Conservation (phyloP, 1,139 yeast genomes). For the Protomyces lactucae-debilis region DNA sequence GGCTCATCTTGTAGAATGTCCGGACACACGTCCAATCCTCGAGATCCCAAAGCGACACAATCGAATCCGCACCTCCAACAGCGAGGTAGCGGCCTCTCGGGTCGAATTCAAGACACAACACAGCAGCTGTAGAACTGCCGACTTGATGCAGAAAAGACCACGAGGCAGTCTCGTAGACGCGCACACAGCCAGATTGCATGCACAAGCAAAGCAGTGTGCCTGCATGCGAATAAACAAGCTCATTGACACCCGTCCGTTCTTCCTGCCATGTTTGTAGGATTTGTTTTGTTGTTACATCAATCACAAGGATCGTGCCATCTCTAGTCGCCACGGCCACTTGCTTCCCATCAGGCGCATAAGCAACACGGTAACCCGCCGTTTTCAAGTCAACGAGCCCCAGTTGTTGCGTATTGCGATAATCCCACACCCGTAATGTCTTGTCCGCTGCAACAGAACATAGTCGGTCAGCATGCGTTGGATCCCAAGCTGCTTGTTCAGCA, state of each 20-base stretch:
- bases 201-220: constrained; percentile 27
- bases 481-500: constrained; percentile 33
- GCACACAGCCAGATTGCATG: constrained; percentile 29
- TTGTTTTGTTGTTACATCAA: constrained; percentile 19
- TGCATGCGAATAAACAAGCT: constrained; percentile 28
- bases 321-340: constrained; percentile 17
- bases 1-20: constrained; percentile 43
- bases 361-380: constrained; percentile 16
- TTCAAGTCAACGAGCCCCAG: constrained; percentile 7
- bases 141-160: constrained; percentile 25
- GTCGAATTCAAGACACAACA: constrained; percentile 46
- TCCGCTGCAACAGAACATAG: constrained; percentile 32
- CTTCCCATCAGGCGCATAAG: constrained; percentile 26
- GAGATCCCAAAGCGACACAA: constrained; percentile 58
- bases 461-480: constrained; percentile 32
- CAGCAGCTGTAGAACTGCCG: constrained; percentile 28
- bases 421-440: constrained; percentile 32
- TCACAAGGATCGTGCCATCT: constrained; percentile 28
- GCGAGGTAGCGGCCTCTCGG: constrained; percentile 55
- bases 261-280: constrained; percentile 24
- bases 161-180: constrained; percentile 22
- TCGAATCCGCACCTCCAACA: constrained; percentile 67
- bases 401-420: constrained; percentile 28
- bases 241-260: constrained; percentile 19
- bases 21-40: constrained; percentile 46